phyloP scores from a whole-genome alignment of 306 rosid genomes.

The Quercus suber region DNA sequence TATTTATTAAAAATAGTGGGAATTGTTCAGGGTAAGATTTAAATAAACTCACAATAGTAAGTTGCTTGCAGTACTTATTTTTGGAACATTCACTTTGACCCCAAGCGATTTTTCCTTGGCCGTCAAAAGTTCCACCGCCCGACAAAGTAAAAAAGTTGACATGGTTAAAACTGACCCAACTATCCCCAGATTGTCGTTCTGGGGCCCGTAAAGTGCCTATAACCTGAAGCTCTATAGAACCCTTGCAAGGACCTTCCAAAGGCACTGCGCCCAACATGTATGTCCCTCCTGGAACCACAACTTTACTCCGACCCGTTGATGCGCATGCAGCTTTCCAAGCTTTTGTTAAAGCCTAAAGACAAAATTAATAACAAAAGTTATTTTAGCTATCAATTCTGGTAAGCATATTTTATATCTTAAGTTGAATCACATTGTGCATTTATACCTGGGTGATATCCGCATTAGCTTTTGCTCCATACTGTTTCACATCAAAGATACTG shows the following conservation, averaged over 20 bases:
- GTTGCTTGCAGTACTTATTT: slow-evolving; percentile 4
- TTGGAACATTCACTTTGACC: slow-evolving; percentile 26
- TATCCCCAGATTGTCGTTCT: background rate
- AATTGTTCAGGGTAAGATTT: background rate
- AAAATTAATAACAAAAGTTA: background rate
- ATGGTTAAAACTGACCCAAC: slow-evolving; percentile 34
- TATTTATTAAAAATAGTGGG: too few species aligned
- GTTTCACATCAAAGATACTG: background rate
- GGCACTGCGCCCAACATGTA: slow-evolving; percentile 2
- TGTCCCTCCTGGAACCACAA: slow-evolving; percentile 19
- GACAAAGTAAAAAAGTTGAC: slow-evolving; percentile 27
- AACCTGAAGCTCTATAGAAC: slow-evolving; percentile 20
- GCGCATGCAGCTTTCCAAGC: slow-evolving; percentile 8
- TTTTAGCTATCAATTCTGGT: too few species aligned
- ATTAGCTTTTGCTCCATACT: slow-evolving; percentile 18
- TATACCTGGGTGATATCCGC: slow-evolving; percentile 24
- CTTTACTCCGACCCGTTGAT: background rate
- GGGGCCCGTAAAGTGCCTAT: slow-evolving; percentile 41
- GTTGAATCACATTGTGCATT: background rate
- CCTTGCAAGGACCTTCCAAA: slow-evolving; percentile 42
- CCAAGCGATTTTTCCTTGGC: slow-evolving; percentile 41
- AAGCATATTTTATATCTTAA: background rate
- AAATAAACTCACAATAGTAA: slow-evolving; percentile 28
- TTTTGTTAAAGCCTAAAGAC: slow-evolving; percentile 14
- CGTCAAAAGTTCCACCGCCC: slow-evolving; percentile 52